Conservation (phyloP, 164 flowering plant species). For the Stephania cephalantha region DNA sequence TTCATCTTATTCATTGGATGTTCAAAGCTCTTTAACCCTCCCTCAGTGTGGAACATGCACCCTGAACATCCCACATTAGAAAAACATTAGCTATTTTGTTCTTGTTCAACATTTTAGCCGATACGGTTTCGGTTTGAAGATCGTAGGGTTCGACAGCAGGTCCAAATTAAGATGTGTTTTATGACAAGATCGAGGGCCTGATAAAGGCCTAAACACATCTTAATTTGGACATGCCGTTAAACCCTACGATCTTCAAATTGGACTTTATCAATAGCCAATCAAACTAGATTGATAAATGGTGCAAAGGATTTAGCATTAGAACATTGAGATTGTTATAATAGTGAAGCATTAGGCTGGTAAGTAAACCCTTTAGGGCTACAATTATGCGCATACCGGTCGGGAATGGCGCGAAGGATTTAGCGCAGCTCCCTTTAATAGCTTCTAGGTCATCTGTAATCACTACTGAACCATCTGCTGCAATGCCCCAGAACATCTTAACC, state of each 20-base stretch:
- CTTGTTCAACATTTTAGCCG: too few relatives aligned
- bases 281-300: background rate
- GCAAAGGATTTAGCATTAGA: background rate
- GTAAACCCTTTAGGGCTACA: background rate
- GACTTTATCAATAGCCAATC: background rate
- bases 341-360: background rate
- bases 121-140: too few relatives aligned
- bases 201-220: too few relatives aligned
- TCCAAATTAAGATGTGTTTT: too few relatives aligned
- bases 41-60: slow-evolving; percentile 85
- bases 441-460: slow-evolving; percentile 79
- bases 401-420: slow-evolving; percentile 91
- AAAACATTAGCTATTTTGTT: background rate
- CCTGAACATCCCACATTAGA: slow-evolving; percentile 33
- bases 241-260: too few relatives aligned
- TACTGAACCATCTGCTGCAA: slow-evolving; percentile 88
- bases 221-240: too few relatives aligned
- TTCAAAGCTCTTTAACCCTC: slow-evolving; percentile 89
- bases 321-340: background rate
- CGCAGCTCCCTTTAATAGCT: slow-evolving; percentile 72
- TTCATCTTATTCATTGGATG: slow-evolving; percentile 90
- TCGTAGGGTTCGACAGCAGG: too few relatives aligned
- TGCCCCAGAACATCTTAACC: slow-evolving; percentile 77
- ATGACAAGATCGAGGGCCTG: too few relatives aligned
- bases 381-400: slow-evolving; percentile 48